Evolutionary conservation across 768 basidiomycete species (phyloP), one percentile per base, ranked within the genome.

Genomic region (Hemileccinum rubropunctum): DNA sequence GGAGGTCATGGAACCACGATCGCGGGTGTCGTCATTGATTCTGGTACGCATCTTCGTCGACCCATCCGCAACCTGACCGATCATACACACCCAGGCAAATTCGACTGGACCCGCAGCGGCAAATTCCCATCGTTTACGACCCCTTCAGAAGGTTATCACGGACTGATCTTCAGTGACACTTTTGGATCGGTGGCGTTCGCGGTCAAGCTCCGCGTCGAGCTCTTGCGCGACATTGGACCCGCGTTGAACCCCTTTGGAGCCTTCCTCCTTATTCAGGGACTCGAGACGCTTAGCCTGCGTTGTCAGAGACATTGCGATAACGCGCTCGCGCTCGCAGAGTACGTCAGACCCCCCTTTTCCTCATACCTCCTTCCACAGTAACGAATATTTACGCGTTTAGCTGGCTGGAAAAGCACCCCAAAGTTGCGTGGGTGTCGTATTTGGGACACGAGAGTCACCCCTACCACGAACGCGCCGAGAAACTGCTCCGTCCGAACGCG

Each of bases 381-480:
- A 23, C 23, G 3, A 23, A 23, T n/a, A 23, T 23, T 23, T 12
- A 12, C 28, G n/a, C 27, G 13, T 3, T 7, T 33, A 67, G 55
- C 34, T 86, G 76, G 73, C 79, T 92, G 30, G 74, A 83, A 58
- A 65, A 76, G 42, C 82, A 92, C 62, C 77, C 80, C 8, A 75
- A 77, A 28, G 78, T 93, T 33, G 68, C 79, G 1, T 93, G 87
- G 89, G 85, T 91, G 1, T 83, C 82, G 0, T 94, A 92, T 60
- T 77, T 83, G 36, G 91, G 91, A 6, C 76, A 91, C 1, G 62
- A 68, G 43, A 67, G 62, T 3, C 91, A 94, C 64, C 63, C 73
- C 1, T 83, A 81, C 32, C 75, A 93, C 65, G 66, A 67, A 40
- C 62, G 76, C 6, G 89, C 88, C 11, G 73, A 76, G 59, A 71